Conservation (phyloP, 306 rosid species). For the Medicago arabica region DNA sequence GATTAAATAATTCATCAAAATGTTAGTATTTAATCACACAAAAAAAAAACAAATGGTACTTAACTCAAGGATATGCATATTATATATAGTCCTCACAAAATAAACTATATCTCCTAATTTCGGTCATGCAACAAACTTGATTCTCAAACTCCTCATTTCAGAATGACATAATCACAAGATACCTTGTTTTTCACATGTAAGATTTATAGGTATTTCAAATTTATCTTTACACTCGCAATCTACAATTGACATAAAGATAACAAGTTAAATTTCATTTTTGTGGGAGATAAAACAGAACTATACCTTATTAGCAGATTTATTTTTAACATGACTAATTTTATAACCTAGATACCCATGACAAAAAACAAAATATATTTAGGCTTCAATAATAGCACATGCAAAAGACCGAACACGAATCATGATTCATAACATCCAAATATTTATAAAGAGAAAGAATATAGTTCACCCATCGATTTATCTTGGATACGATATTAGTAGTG, state of each 20-base stretch:
- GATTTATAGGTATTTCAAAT: neutral
- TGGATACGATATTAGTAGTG: conserved; percentile 5
- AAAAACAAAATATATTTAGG: conserved; percentile 17
- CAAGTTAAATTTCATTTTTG: neutral
- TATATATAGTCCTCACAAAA: neutral
- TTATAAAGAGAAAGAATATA: neutral
- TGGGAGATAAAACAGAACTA: neutral
- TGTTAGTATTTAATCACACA: neutral
- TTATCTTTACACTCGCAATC: conserved; percentile 21
- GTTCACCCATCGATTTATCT: conserved; percentile 6
- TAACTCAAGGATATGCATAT: neutral
- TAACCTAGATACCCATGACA: neutral
- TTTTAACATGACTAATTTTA: conserved; percentile 22
- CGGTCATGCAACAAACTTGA: neutral
- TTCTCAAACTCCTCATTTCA: conserved; percentile 16
- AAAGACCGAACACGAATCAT: neutral
- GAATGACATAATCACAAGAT: neutral
- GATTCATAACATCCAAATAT: neutral
- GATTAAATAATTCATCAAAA: neutral
- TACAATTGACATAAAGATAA: conserved; percentile 6
- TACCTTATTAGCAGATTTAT: neutral
- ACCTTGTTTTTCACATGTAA: neutral
- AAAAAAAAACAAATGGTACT: neutral
- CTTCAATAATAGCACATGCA: conserved; percentile 8
- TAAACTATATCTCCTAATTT: conserved; percentile 15